Evolutionary conservation across 139 green algal species (phyloP).

Genomic region (Auxenochlorella pyrenoidosa): DNA sequence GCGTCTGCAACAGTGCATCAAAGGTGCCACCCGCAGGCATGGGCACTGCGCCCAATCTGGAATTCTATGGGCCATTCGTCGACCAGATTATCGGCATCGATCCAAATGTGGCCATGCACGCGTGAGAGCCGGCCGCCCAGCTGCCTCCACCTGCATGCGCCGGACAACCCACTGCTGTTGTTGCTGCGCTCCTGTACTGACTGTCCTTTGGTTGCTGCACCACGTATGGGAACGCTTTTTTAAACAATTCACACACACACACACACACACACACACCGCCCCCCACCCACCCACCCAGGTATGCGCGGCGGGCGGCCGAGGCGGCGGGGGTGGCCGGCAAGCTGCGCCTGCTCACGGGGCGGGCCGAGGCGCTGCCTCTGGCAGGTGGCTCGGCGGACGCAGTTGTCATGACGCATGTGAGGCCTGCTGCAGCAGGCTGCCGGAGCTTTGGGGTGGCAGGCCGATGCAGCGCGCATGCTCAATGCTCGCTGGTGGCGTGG

Average conservation of each 20-base stretch:
- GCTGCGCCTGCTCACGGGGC: slow-evolving; percentile 4
- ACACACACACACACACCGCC: too few species aligned
- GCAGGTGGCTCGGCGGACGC: neutral
- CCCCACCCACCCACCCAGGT: too few species aligned
- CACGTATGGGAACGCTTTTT: too few species aligned
- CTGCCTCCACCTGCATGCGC: too few species aligned
- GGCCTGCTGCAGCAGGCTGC: too few species aligned
- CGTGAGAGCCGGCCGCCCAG: neutral
- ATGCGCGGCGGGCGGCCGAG: neutral
- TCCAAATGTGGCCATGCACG: neutral
- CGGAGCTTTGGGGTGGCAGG: too few species aligned
- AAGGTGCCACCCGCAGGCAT: neutral
- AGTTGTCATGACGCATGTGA: slow-evolving; percentile 13
- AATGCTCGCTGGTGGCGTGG: too few species aligned
- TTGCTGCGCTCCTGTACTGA: too few species aligned
- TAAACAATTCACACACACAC: too few species aligned
- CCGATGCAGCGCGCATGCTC: too few species aligned
- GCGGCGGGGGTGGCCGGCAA: neutral
- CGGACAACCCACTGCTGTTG: too few species aligned
- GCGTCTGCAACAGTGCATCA: neutral
- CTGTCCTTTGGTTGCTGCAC: too few species aligned
- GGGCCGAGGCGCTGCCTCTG: slow-evolving; percentile 25
- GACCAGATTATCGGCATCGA: slow-evolving; percentile 15
- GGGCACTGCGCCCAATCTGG: slow-evolving; percentile 14
- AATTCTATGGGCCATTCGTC: neutral